These are phyloP conservation scores for Colletotrichum camelliae DNA, from an alignment of 2,329 filamentous ascomycete species.

Conservation along the genomic window DNA sequence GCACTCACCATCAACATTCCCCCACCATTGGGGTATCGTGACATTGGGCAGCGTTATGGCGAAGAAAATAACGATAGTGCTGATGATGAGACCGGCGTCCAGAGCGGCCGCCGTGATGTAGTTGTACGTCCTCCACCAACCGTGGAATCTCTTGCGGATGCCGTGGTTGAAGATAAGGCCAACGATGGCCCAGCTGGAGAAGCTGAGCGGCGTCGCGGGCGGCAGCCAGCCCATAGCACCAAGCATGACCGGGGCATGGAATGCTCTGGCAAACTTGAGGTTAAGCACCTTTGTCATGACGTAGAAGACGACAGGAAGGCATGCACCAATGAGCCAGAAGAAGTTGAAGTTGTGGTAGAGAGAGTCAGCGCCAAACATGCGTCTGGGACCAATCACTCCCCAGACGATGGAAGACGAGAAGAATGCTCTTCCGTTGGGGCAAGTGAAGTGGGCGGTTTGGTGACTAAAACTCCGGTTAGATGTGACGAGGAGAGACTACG, in stretches of 20 bases:
- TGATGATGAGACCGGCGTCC: slow-evolving; percentile 43
- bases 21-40: slow-evolving; percentile 46
- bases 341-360: slow-evolving; percentile 23
- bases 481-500: accelerated
- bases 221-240: slow-evolving; percentile 59
- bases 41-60: slow-evolving; percentile 36
- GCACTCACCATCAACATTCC: slow-evolving; percentile 52
- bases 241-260: slow-evolving; percentile 64
- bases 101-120: slow-evolving; percentile 45
- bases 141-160: slow-evolving; percentile 57
- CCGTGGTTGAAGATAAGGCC: slow-evolving; percentile 64
- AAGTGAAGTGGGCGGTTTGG: slow-evolving; percentile 43
- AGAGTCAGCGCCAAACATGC: slow-evolving; percentile 57
- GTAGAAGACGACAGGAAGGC: slow-evolving; percentile 54
- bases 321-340: slow-evolving; percentile 46
- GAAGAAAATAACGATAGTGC: slow-evolving; percentile 36
- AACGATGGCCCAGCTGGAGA: slow-evolving; percentile 62
- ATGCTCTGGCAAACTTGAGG: slow-evolving; percentile 47
- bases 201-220: slow-evolving; percentile 65
- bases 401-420: slow-evolving; percentile 62
- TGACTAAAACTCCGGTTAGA: slow-evolving; percentile 39
- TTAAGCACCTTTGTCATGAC: slow-evolving; percentile 34
- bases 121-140: slow-evolving; percentile 61
- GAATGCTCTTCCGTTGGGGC: slow-evolving; percentile 43
- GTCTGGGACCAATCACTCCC: slow-evolving; percentile 61